Base-by-base conservation (phyloP, 495 filamentous ascomycete species). In the Annulohypoxylon stygium region DNA sequence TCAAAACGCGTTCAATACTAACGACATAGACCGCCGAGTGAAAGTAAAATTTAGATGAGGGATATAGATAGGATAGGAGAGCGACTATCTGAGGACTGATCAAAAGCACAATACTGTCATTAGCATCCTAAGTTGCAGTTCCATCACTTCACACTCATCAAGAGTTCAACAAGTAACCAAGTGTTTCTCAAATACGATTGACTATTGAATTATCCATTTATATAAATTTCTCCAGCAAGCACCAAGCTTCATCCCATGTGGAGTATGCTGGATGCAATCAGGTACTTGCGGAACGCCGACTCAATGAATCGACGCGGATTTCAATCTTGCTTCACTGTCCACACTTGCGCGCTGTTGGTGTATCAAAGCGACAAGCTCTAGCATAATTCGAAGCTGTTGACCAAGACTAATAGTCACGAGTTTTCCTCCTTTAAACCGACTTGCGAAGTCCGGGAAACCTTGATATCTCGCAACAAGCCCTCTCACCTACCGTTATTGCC, bases 301-400 rank as follows among this genome's bases (percentile, higher is more conserved):
- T 64, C 50, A 53, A 58, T 30, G 66, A 58, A 69, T 59, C 74
- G 69, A 74, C 65, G 77, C 65, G 14, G 57, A 48, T 59, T 62
- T 74, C 81, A 51, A 73, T 86, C 67, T 86, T 78, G 84, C 84
- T 85, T 86, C 84, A 85, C 74, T 82, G 84, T 86, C 84, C 84
- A 86, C 84, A 86, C 84, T 81, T 81, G 79, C 77, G 41, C 83
- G 83, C 80, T 80, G 80, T 86, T 70, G 76, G 70, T 71, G 70
- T 65, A 66, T 70, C 78, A 76, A 69, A 78, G 71, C 82, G 84
- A 75, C 83, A 85, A 83, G 84, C 82, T 86, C 84, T 86, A 86
- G 84, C 84, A 84, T 79, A 80, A 74, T 78, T 79, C 72, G 83
- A 85, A 84, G 83, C 82, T 73, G 48, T 61, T 65, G 51, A 55